Evolutionary conservation across 768 basidiomycete genomes (phyloP).

Genomic region (Suillus tomentosus): DNA sequence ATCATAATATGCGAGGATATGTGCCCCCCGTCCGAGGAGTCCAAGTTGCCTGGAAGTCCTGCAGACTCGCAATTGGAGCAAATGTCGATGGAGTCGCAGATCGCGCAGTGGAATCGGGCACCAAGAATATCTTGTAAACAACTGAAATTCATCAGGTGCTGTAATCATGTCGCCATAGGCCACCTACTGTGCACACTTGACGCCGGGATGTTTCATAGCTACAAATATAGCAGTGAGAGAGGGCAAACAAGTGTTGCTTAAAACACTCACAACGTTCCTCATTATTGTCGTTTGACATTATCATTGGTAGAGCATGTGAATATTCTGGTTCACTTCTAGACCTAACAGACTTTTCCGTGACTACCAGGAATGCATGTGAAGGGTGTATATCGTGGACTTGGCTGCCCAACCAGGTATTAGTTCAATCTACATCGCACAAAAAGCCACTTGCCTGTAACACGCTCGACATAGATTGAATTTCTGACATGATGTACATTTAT

Average conservation of each 20-base stretch:
- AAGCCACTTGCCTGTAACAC: constrained; percentile 67
- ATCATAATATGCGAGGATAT: constrained; percentile 90
- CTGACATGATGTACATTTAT: constrained; percentile 82
- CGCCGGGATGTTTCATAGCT: constrained; percentile 80
- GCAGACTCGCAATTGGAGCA: constrained; percentile 87
- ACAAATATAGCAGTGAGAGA: constrained; percentile 12
- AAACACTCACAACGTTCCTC: constrained; percentile 62
- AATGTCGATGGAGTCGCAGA: constrained; percentile 83
- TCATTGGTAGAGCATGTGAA: constrained; percentile 22
- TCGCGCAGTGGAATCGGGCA: constrained; percentile 89
- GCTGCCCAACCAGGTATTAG: constrained; percentile 39
- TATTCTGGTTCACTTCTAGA: constrained; percentile 44
- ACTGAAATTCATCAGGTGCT: constrained; percentile 40
- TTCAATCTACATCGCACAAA: constrained; percentile 9
- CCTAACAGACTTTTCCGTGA: constrained; percentile 62
- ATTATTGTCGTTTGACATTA: constrained; percentile 39
- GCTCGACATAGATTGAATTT: constrained; percentile 81
- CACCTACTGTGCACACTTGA: constrained; percentile 85
- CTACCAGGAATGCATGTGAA: constrained; percentile 78
- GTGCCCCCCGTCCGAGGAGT: constrained; percentile 76
- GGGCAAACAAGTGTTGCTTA: neutral
- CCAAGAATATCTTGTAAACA: constrained; percentile 90
- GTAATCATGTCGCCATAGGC: neutral
- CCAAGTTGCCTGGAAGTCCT: constrained; percentile 80
- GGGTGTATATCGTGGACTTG: constrained; percentile 93